Evolutionary conservation across 2,329 filamentous ascomycete genomes (phyloP), one percentile per base, ranked within the genome.

Genomic region (Fusarium sp.): DNA sequence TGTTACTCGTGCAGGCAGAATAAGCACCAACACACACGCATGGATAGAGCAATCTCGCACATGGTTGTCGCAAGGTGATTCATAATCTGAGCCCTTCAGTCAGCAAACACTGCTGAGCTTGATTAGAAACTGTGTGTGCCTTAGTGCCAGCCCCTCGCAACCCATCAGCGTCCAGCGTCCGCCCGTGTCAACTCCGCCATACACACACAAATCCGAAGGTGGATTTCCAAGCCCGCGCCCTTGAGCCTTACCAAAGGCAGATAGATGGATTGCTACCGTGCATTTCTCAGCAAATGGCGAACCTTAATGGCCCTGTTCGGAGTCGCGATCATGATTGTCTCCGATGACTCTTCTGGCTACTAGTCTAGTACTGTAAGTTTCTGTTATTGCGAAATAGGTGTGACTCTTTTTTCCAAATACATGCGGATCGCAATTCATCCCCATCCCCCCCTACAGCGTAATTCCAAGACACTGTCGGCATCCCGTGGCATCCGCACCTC

Each of bases 201-300:
- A 49, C 33, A 42, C n/a, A 55, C 53, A 72, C 66, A 72, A 64
- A 33, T 11, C 31, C 14, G 31, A 69, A 38, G n/a, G 29, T 62
- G 51, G 55, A 69, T 73, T 73, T 74, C 57, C 64, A 74, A 72
- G 71, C 68, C 69, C 49, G 58, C 44, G 14, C 46, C 46, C 40
- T 71, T 62, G 49, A 42, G 36, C 67, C 62, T 67, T 68, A 60
- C 55, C 49, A 62, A 59, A 73, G 61, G 62, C 61, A 66, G 53
- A 58, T 49, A 40, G 60, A 58, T 49, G 36, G 60, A 49, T 42
- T 62, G 14, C 31, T 27, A 55, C 29, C 42, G 44, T 42, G 56
- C 51, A 74, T 75, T 74, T 74, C 72, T 74, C 72, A 74, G 72
- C 72, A 74, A 31, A 58, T 29, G 24, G 35, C 46, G 58, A 75